Conservation (phyloP, 306 rosid genomes). For the Vigna mungo region DNA sequence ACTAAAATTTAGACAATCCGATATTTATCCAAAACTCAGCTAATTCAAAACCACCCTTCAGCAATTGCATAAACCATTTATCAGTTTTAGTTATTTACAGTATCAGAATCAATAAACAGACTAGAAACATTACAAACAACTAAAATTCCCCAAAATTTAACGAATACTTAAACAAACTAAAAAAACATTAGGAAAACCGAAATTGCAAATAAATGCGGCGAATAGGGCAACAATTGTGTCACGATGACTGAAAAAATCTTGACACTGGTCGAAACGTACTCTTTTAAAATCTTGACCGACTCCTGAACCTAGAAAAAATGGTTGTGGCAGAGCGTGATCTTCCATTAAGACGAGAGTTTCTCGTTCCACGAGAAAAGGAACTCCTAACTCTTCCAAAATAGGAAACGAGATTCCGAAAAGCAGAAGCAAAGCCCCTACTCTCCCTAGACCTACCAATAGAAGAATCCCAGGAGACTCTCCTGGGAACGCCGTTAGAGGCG, state of each 20-base stretch:
- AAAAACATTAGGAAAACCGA: slow-evolving; percentile 7
- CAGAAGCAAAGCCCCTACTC: slow-evolving; percentile 55
- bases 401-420: slow-evolving; percentile 55
- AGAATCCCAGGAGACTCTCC: slow-evolving; percentile 65
- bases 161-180: background rate
- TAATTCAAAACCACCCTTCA: background rate
- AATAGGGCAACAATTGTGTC: background rate
- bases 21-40: background rate
- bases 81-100: slow-evolving; percentile 55
- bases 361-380: slow-evolving; percentile 51
- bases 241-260: background rate
- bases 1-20: background rate
- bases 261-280: background rate
- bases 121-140: slow-evolving; percentile 22
- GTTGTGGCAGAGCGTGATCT: slow-evolving; percentile 49
- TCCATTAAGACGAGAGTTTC: slow-evolving; percentile 22
- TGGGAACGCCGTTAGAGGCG: slow-evolving; percentile 51
- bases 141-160: background rate
- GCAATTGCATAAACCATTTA: slow-evolving; percentile 37
- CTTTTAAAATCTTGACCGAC: background rate
- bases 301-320: slow-evolving; percentile 50
- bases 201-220: background rate
- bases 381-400: slow-evolving; percentile 44
- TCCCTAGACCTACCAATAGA: slow-evolving; percentile 61
- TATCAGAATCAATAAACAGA: slow-evolving; percentile 23